A percentile compares a stretch with the other conserved stretches of the same genome.
Evolutionary conservation across 140 eudicot species (phyloP).

Genomic region (Flaveria floridana): DNA sequence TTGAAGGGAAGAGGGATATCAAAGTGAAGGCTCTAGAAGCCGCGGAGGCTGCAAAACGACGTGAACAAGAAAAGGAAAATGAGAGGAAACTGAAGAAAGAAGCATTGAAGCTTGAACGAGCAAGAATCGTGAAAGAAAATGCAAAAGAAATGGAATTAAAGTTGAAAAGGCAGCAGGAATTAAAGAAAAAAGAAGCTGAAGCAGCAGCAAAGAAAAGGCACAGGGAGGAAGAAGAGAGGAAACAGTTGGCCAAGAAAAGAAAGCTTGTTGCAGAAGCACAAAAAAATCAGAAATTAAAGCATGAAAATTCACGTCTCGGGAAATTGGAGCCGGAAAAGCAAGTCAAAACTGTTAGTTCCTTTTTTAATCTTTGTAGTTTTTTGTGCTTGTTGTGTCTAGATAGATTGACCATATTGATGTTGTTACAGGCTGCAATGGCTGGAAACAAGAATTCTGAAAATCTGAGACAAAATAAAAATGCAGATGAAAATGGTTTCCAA

Average conservation of each 20-base stretch:
- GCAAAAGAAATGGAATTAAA: conserved; percentile 58
- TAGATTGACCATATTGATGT: conserved; percentile 21
- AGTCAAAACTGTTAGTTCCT: conserved; percentile 34
- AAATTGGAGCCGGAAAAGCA: conserved; percentile 45
- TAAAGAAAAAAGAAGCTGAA: conserved; percentile 81
- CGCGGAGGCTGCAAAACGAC: conserved; percentile 90
- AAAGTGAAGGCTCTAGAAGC: conserved; percentile 88
- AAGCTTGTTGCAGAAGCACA: conserved; percentile 52
- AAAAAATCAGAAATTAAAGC: conserved; percentile 48
- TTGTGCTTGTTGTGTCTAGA: conserved; percentile 6
- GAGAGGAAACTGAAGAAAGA: conserved; percentile 82
- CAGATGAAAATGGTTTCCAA: conserved; percentile 31
- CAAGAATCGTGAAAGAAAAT: conserved; percentile 68
- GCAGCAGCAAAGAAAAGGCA: conserved; percentile 69
- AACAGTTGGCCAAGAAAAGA: conserved; percentile 61
- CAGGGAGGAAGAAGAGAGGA: conserved; percentile 74
- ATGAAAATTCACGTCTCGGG: conserved; percentile 46
- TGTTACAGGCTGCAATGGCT: conserved; percentile 44
- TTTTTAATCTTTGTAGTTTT: neutral
- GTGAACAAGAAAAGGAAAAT: conserved; percentile 68
- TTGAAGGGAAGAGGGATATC: conserved; percentile 82
- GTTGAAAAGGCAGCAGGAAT: conserved; percentile 68
- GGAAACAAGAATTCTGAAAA: conserved; percentile 41
- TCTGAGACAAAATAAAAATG: conserved; percentile 26
- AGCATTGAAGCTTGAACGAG: conserved; percentile 81